Evolutionary conservation across 2,329 filamentous ascomycete species (phyloP).

Genomic region (Hortaea werneckii): DNA sequence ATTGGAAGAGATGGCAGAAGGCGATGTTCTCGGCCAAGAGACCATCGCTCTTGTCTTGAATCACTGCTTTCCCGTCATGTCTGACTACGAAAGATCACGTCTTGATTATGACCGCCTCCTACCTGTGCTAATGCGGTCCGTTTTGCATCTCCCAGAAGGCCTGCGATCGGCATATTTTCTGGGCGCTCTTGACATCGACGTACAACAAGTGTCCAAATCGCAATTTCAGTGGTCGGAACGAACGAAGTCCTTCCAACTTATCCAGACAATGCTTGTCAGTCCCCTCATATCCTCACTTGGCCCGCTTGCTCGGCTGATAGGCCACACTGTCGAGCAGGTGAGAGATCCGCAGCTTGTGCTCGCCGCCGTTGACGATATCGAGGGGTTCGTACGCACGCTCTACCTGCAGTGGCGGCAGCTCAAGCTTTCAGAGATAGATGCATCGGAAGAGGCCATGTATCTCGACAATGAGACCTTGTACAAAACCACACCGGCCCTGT

Average conservation of each 20-base stretch:
- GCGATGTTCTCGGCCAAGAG: conserved; percentile 38
- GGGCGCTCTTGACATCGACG: conserved; percentile 56
- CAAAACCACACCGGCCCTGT: conserved; percentile 58
- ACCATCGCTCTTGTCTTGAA: conserved; percentile 61
- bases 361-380: conserved; percentile 52
- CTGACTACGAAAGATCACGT: conserved; percentile 46
- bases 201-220: conserved; percentile 42
- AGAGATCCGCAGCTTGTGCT: conserved; percentile 39
- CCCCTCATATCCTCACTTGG: conserved; percentile 59
- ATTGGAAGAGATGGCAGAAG: conserved; percentile 45
- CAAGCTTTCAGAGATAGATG: conserved; percentile 63
- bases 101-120: conserved; percentile 60
- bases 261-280: conserved; percentile 49
- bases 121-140: conserved; percentile 56
- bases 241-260: conserved; percentile 50
- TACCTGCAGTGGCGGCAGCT: conserved; percentile 64
- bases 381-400: conserved; percentile 56
- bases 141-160: conserved; percentile 61
- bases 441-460: conserved; percentile 51
- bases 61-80: conserved; percentile 64
- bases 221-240: conserved; percentile 54
- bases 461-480: conserved; percentile 56
- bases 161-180: conserved; percentile 70
- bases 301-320: conserved; percentile 54
- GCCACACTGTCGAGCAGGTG: conserved; percentile 52